Percentiles rank a stretch among this genome's conserved stretches.
These are phyloP conservation scores for Astrothelium macrocarpum DNA, from an alignment of 495 filamentous ascomycete genomes.

Conservation along the genomic window DNA sequence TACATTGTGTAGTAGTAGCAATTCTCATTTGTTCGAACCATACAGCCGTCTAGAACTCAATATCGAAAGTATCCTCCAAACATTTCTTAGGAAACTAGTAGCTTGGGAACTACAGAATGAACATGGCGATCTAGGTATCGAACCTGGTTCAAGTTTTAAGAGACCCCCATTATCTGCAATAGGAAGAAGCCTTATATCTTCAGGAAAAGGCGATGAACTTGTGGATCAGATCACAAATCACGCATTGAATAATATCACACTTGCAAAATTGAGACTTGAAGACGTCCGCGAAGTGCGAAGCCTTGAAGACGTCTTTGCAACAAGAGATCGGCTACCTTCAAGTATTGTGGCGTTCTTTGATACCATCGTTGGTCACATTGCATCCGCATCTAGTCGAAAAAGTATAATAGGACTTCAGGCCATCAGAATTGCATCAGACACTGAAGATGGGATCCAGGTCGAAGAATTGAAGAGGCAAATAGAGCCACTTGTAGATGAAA, in stretches of 20 bases:
- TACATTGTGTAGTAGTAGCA: not conserved
- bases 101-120: not conserved
- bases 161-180: not conserved
- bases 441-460: not conserved
- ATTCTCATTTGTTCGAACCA: not conserved
- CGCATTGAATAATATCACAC: not conserved
- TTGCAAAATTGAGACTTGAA: not conserved
- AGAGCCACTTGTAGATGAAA: not conserved
- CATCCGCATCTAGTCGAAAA: not conserved
- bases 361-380: not conserved
- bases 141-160: too few relatives aligned
- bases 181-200: not conserved
- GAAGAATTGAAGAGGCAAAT: not conserved
- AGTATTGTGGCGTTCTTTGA: not conserved
- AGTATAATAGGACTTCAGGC: not conserved
- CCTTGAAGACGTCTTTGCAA: not conserved
- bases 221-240: not conserved
- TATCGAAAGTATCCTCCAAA: not conserved
- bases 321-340: not conserved
- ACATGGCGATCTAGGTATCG: not conserved
- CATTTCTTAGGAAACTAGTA: not conserved
- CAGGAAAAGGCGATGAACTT: not conserved
- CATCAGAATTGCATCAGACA: not conserved
- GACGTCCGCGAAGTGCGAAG: not conserved
- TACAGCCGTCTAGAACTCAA: not conserved